Base-by-base conservation (phyloP, 306 rosid genomes). In the Cucurbita maxima region DNA sequence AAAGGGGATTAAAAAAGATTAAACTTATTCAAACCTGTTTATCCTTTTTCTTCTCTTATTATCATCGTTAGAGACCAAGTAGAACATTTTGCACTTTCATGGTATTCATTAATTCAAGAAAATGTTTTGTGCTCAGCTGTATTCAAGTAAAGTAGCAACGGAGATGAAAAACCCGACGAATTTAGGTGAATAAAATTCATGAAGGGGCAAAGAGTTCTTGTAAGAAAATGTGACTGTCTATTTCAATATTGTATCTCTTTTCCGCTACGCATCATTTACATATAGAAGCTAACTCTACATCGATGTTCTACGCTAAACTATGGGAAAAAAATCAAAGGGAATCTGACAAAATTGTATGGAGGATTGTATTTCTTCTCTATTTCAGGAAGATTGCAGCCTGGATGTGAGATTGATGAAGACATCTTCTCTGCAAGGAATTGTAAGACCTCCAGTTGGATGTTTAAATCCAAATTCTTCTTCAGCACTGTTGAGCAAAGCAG, bases 371-470 rank as follows among this genome's bases (percentile, higher is more conserved):
- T 47, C 16, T 47, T 47, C 51, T 45, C 12, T 53, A 11, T 34
- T 60, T 60, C 67, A 60, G 14, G 10, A 60, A 6, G 19, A 13
- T 36, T 60, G 67, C 9, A 60, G 20, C 20, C 48, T 37, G 41
- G 79, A 77, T 48, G 81, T 68, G 75, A 83, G 75, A 58, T 75
- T 30, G 9, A 63, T 20, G 20, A 86, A 86, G n/a, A 63, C 56
- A 45, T 86, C 82, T 81, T 83, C 81, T 12, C 51, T 60, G 85
- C 87, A 86, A 3, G 87, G 87, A 72, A 83, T 85, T n/a, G 80
- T 81, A 16, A 85, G 81, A n/a, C 87, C 89, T 4, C 87, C 87
- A 82, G 51, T 75, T 11, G 82, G 87, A 77, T 86, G 84, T 58
- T 61, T 13, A 73, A 72, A 83, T 2, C 87, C 89, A 13, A 83